Evolutionary conservation across 23 red algal genomes (phyloP), one percentile per base, ranked within the genome.

Genomic region (Pyropia yezoensis): DNA sequence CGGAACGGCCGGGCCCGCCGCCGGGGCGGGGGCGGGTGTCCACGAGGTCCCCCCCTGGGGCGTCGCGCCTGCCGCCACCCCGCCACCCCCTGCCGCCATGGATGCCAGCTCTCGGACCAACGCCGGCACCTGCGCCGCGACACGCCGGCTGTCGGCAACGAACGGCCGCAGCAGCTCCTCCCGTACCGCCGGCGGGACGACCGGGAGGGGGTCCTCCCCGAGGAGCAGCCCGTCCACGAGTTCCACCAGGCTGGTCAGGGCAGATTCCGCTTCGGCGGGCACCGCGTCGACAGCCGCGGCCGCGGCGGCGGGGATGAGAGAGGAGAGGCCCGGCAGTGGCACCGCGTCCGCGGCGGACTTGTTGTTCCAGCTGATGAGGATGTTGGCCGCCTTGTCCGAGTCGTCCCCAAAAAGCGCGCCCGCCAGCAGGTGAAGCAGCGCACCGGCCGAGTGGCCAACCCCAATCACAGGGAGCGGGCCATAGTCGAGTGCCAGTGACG

Each of bases 381-480:
- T 66, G 68, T 79, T 73, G n/a, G 33, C 74, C 19, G 79, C 73
- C 29, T 64, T 68, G 33, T 65, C 66, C 14, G 45, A 33, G 14
- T 62, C 73, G 30, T 66, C 73, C 27, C 69, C 58, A 53, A 96
- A 96, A 15, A 96, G 59, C 22, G 27, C 28, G 18, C 33, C n/a
- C 30, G 57, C 50, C 23, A 96, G 52, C 64, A 57, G 71, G 50
- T 84, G 72, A 20, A 96, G 62, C 18, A 89, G 34, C 45, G 59
- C 56, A 12, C 91, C 91, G 12, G 73, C 75, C 17, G 73, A 81
- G 62, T 89, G 91, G 33, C 78, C 63, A 33, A 96, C 60, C 18
- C 91, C 84, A 63, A 89, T 63, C 1, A 96, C 83, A 14, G 91
- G 83, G 24, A 96, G 54, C 24, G 65, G 39, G 29, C 77, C 82